phyloP scores from a whole-genome alignment of 352 stramenopile species.

The Globisporangium acanthophoron region DNA sequence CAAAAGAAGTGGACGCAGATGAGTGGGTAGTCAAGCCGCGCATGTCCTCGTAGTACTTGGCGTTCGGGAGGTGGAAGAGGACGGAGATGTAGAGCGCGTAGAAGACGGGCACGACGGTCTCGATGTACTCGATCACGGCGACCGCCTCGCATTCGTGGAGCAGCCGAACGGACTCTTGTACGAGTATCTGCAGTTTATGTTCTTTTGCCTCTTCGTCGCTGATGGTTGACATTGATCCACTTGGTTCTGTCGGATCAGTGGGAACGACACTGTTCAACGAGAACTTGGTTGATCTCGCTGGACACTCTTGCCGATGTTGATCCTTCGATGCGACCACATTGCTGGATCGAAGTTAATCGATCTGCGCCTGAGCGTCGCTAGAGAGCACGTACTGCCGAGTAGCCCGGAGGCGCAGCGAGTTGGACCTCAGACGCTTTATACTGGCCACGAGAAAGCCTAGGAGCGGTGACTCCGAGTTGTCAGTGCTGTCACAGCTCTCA shows the following conservation, averaged over 20 bases:
- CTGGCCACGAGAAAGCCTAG: neutral
- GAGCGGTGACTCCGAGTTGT: neutral
- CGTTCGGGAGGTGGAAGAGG: constrained; percentile 2
- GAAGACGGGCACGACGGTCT: neutral
- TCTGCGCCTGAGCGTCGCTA: too few relatives aligned
- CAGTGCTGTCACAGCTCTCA: too few relatives aligned
- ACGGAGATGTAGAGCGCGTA: constrained; percentile 2
- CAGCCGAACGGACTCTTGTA: neutral
- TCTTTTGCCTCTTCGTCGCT: neutral
- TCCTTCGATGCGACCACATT: too few relatives aligned
- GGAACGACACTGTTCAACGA: too few relatives aligned
- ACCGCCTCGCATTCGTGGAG: neutral
- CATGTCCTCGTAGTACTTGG: constrained; percentile 2
- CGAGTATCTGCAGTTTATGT: neutral
- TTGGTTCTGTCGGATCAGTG: neutral
- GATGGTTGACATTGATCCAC: too few relatives aligned
- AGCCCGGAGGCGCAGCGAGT: neutral
- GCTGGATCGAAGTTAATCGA: too few relatives aligned
- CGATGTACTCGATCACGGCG: neutral
- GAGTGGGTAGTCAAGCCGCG: too few relatives aligned
- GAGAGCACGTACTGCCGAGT: too few relatives aligned
- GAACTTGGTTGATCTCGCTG: too few relatives aligned
- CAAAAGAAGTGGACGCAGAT: too few relatives aligned
- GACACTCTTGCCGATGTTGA: too few relatives aligned
- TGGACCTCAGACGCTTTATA: neutral